A percentile compares a stretch with the other conserved stretches of the same genome.
Evolutionary conservation across 768 basidiomycete genomes (phyloP).

Genomic region (Paxillus ammoniavirescens): DNA sequence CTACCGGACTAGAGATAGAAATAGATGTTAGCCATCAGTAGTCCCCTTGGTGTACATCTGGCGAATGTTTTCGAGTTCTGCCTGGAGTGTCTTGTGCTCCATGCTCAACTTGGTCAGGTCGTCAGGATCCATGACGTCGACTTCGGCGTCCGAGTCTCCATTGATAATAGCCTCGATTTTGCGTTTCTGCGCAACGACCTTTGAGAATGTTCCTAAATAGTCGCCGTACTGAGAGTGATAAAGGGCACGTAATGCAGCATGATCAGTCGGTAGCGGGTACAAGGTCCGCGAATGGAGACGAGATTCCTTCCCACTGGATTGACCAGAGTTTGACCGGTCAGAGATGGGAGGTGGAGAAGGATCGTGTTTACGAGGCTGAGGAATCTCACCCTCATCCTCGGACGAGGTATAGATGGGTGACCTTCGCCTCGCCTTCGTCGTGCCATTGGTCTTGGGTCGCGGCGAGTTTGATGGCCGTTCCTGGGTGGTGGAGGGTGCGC

Average conservation of each 20-base stretch:
- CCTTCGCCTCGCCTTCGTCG: conserved; percentile 44
- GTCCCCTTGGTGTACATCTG: conserved; percentile 33
- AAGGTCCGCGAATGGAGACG: conserved; percentile 32
- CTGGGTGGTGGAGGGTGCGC: conserved; percentile 12
- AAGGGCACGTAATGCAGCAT: conserved; percentile 46
- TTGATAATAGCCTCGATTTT: conserved; percentile 54
- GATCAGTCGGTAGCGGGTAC: conserved; percentile 44
- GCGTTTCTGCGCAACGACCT: conserved; percentile 48
- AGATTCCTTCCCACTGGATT: conserved; percentile 10
- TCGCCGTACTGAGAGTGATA: conserved; percentile 53
- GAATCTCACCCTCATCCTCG: conserved; percentile 53
- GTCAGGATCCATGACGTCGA: conserved; percentile 52
- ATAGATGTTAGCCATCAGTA: conserved; percentile 8
- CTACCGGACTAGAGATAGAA: not conserved
- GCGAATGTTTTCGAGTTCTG: conserved; percentile 54
- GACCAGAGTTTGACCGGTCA: conserved; percentile 22
- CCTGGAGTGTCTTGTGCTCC: conserved; percentile 45
- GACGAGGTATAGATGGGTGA: conserved; percentile 69
- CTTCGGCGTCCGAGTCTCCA: conserved; percentile 54
- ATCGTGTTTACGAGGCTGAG: conserved; percentile 26
- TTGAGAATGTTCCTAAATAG: conserved; percentile 48
- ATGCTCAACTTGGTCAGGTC: conserved; percentile 45
- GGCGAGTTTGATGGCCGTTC: conserved; percentile 11
- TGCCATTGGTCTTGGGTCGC: conserved; percentile 16
- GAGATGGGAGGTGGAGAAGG: conserved; percentile 27